Base-by-base conservation (phyloP, 2,329 filamentous ascomycete species). In the Alternaria sp. region DNA sequence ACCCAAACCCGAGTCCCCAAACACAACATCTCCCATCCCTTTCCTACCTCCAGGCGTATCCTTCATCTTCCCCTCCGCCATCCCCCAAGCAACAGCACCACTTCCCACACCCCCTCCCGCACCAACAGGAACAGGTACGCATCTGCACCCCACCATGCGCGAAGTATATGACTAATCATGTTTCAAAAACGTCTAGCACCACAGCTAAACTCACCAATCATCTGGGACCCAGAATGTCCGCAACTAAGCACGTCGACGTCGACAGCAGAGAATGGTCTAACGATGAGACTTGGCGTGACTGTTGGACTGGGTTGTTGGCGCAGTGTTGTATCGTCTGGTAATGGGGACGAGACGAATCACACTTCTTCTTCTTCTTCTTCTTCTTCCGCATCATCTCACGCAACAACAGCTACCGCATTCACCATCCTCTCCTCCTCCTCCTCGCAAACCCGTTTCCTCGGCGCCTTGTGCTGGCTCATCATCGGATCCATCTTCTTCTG, bases 201-300 rank as follows among this genome's bases (percentile, higher is more conserved):
- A 30, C 28, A 30, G 9, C 28, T 11, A 2, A 30, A 30, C 28
- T 11, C 28, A 3, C 45, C 18, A 2, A 50, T 50, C 12, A 50
- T 38, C 3, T 50, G 46, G 30, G 46, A 36, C 46, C 30, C 46
- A 4, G 20, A 36, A 1, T 50, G 46, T 18, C 20, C 46, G 0
- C 46, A 36, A 11, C 1, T 36, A 0, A 16, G 12, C 5, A 50
- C 32, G 1, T 50, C 32, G 0, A 38, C 14, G 0, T 1, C 20
- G 0, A 50, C 46, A 0, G 46, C 32, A 2, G 3, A 3, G 0
- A 25, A 50, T 1, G 20, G 32, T 1, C 0, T 38, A 1, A 38
- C 32, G 0, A 36, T 0, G 25, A 27, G 25, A 12, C 1, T 1
- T 20, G 0, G 0, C 25, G 3, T 27, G 46, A 27, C 32, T 0